Evolutionary conservation across 208 protist species (phyloP), one percentile per base, ranked within the genome.

Genomic region (Porcisia hertigi): DNA sequence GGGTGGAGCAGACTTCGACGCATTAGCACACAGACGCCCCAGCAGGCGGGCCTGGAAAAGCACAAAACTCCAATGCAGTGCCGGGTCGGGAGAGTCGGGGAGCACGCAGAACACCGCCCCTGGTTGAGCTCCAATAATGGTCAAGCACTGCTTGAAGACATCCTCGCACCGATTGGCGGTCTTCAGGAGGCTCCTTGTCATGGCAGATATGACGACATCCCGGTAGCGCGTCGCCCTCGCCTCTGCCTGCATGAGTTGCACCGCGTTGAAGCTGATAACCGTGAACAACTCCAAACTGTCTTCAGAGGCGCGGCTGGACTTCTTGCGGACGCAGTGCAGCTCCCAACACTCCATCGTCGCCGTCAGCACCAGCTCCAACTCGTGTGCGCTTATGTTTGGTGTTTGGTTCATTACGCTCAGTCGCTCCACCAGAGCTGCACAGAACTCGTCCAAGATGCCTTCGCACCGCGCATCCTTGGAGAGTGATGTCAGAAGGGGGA

Each of bases 301-400:
- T 43, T 77, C 78, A 70, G 82, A 72, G 1, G 25, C 69, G 9
- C 71, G 82, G 34, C 41, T 85, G 41, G 69, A 79, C 67, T 80
- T 85, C 69, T 86, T 81, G 59, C 94, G 94, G 43, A 97, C 80
- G 54, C 90, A 94, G 49, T 93, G 87, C 62, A 97, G 87, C 80
- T 94, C 91, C 94, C 94, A 97, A 58, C 85, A 86, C 84, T 92
- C 84, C 74, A 94, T 71, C 39, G 92, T 67, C 1, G 94, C 84
- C 2, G 63, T 76, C 14, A 93, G 66, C n/a, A 95, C 83, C n/a
- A 93, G 79, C 20, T 71, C 65, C 47, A 95, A 76, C 73, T 96
- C 93, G 54, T 76, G 74, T 23, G 86, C 83, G 43, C 81, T 89
- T 11, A 91, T 79, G 73, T 91, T 93, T 2, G 89, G 87, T 11